Percentiles rank a stretch among this genome's conserved stretches.
Conservation (phyloP, 2,329 filamentous ascomycete species). For the Fonsecaea erecta region DNA sequence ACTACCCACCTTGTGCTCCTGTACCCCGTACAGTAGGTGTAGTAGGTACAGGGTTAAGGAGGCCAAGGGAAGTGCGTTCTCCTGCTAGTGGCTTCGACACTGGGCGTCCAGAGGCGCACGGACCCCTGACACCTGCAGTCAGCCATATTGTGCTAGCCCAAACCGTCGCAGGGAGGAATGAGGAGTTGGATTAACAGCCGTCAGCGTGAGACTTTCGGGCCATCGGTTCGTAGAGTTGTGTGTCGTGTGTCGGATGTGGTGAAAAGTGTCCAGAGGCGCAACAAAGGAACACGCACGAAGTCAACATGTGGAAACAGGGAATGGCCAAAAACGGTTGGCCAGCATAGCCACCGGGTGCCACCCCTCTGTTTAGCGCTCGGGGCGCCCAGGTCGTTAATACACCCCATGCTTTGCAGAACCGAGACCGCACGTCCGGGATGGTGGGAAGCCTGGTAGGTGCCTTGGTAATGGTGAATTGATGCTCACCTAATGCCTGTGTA, state of each 20-base stretch:
- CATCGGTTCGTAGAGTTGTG: not conserved
- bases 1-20: not conserved
- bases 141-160: conserved; percentile 12
- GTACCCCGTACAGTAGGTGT: not conserved
- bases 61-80: conserved; percentile 16
- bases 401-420: conserved; percentile 1
- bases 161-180: not conserved
- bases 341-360: conserved; percentile 10
- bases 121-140: conserved; percentile 12
- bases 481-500: too few species aligned
- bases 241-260: not conserved
- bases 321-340: not conserved
- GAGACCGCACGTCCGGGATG: conserved; percentile 1
- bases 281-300: not conserved
- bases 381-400: not conserved
- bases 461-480: too few species aligned
- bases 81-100: conserved; percentile 18
- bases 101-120: conserved; percentile 7
- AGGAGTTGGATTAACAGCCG: not conserved
- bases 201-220: conserved; percentile 10
- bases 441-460: not conserved
- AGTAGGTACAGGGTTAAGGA: conserved; percentile 9
- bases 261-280: not conserved
- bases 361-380: conserved; percentile 10
- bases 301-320: conserved; percentile 4